Percentiles rank a stretch among this genome's conserved stretches.
Conservation (phyloP, 139 green algal genomes). For the Closterium sp. region DNA sequence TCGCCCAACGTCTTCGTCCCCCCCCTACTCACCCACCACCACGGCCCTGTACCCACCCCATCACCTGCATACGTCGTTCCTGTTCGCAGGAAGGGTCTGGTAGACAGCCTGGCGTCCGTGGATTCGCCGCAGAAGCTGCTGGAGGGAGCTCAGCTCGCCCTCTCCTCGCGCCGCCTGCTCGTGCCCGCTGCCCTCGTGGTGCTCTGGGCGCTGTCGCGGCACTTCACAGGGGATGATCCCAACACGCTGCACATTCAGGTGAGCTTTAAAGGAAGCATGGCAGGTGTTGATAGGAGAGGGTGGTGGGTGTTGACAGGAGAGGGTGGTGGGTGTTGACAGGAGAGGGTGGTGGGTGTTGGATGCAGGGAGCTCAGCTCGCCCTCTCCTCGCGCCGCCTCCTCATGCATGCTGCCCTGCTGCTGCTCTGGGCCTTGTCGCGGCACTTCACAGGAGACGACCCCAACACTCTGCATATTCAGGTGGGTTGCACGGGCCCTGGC, state of each 20-base stretch:
- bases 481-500: no score
- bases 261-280: neutral
- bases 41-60: no score
- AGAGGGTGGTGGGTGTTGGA: neutral
- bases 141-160: neutral
- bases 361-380: neutral
- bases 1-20: neutral
- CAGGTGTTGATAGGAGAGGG: no score
- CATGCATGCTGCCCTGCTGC: no score
- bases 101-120: no score
- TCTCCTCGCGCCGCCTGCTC: neutral
- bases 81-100: no score
- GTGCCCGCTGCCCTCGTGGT: neutral
- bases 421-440: neutral
- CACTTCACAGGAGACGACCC: no score
- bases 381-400: neutral
- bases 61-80: no score
- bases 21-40: no score
- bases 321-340: neutral
- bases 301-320: no score
- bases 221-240: neutral
- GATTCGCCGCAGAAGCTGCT: neutral
- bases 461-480: no score
- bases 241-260: neutral
- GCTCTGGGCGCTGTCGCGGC: neutral